Evolutionary conservation across 2,329 filamentous ascomycete genomes (phyloP).

Genomic region (Pseudocercospora fijiensis): DNA sequence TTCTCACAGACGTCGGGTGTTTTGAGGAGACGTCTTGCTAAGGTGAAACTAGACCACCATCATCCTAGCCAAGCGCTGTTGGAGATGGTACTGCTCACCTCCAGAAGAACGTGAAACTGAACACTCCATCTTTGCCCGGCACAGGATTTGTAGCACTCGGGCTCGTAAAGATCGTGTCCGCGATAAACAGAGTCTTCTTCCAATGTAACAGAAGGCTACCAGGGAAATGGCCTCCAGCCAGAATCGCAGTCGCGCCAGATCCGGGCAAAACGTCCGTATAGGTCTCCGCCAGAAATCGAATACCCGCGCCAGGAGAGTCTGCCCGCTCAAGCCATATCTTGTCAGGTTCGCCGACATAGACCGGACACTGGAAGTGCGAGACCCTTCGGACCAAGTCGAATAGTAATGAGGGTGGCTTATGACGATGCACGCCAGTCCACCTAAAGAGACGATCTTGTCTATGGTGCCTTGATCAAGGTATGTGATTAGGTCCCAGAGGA

Average conservation of each 20-base stretch:
- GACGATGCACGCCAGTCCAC: slow-evolving; percentile 49
- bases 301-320: slow-evolving; percentile 40
- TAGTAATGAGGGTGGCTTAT: slow-evolving; percentile 72
- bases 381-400: slow-evolving; percentile 72
- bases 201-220: slow-evolving; percentile 68
- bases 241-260: slow-evolving; percentile 56
- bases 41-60: not conserved
- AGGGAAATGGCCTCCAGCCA: slow-evolving; percentile 74
- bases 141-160: slow-evolving; percentile 41
- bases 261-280: slow-evolving; percentile 35
- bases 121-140: slow-evolving; percentile 39
- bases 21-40: not conserved
- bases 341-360: slow-evolving; percentile 68
- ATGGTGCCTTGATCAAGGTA: slow-evolving; percentile 66
- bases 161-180: slow-evolving; percentile 71
- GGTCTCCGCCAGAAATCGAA: slow-evolving; percentile 46
- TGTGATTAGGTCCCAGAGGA: slow-evolving; percentile 76
- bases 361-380: slow-evolving; percentile 61
- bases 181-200: slow-evolving; percentile 62
- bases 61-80: not conserved
- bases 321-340: slow-evolving; percentile 58
- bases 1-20: not conserved
- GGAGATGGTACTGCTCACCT: slow-evolving; percentile 31
- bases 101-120: slow-evolving; percentile 70
- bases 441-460: slow-evolving; percentile 20